Conservation (phyloP, 2,329 filamentous ascomycete species). For the Cryphonectria parasitica region DNA sequence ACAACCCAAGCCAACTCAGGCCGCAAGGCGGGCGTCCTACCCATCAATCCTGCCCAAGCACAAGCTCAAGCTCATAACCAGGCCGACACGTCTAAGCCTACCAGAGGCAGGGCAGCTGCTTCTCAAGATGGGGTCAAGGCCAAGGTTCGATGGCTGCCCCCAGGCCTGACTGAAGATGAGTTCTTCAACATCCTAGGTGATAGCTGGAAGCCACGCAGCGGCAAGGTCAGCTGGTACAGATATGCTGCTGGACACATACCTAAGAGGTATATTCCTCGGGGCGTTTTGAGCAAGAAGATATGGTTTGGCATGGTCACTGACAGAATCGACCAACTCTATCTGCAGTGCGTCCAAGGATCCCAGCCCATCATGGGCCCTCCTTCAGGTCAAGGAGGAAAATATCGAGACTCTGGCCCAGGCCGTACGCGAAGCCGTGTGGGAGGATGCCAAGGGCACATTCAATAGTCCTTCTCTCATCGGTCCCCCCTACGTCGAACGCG, state of each 20-base stretch:
- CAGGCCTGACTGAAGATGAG: constrained; percentile 80
- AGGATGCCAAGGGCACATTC: constrained; percentile 79
- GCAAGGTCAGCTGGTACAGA: constrained; percentile 82
- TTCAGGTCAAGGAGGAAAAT: constrained; percentile 76
- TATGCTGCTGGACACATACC: constrained; percentile 73
- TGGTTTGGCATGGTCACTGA: constrained; percentile 10
- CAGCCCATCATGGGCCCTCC: constrained; percentile 76
- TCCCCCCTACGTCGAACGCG: constrained; percentile 79
- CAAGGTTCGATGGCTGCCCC: constrained; percentile 81
- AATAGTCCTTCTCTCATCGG: constrained; percentile 74
- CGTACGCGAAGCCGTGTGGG: constrained; percentile 72
- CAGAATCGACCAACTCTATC: constrained; percentile 22
- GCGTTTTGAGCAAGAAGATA: neutral
- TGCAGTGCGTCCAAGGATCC: constrained; percentile 82
- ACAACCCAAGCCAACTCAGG: constrained; percentile 35
- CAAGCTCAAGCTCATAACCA: constrained; percentile 31
- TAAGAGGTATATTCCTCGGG: constrained; percentile 67
- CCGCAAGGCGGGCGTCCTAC: constrained; percentile 54
- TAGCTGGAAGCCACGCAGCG: constrained; percentile 80
- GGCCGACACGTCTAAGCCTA: constrained; percentile 43
- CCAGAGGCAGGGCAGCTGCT: constrained; percentile 49
- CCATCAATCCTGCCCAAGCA: constrained; percentile 51
- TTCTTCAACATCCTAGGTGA: constrained; percentile 73
- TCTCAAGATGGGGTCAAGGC: constrained; percentile 70
- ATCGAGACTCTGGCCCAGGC: constrained; percentile 69